phyloP scores from a whole-genome alignment of 257 asterid genomes.

The Solanum habrochaites region DNA sequence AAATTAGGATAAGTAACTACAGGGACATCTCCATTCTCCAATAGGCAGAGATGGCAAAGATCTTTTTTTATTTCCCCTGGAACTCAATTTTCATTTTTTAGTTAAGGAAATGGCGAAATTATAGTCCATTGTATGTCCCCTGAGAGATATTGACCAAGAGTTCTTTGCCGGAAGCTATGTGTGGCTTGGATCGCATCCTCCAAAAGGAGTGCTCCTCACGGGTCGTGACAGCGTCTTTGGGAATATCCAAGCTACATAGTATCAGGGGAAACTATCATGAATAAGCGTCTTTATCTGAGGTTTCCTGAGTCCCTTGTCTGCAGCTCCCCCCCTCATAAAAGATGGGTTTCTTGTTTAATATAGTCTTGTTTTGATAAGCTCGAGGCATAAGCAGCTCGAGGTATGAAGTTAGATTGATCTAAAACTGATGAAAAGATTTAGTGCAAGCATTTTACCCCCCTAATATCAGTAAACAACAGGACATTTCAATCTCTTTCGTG shows the following conservation, averaged over 20 bases:
- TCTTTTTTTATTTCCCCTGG: neutral
- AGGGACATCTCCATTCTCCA: neutral
- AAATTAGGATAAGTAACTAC: neutral
- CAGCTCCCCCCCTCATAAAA: neutral
- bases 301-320: neutral
- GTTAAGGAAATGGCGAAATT: neutral
- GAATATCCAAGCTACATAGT: neutral
- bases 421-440: neutral
- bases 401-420: neutral
- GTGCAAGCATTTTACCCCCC: neutral
- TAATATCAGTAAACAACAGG: neutral
- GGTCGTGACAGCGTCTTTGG: too few relatives aligned
- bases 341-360: neutral
- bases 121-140: neutral
- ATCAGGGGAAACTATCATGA: neutral
- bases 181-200: neutral
- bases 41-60: neutral
- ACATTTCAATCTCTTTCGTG: neutral
- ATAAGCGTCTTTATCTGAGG: neutral
- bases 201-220: too few relatives aligned
- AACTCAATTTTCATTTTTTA: neutral
- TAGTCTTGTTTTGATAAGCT: neutral
- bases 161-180: neutral
- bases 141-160: neutral
- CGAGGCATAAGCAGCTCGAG: neutral